Conservation (phyloP, 2,329 filamentous ascomycete genomes). For the Fusarium miscanthi region DNA sequence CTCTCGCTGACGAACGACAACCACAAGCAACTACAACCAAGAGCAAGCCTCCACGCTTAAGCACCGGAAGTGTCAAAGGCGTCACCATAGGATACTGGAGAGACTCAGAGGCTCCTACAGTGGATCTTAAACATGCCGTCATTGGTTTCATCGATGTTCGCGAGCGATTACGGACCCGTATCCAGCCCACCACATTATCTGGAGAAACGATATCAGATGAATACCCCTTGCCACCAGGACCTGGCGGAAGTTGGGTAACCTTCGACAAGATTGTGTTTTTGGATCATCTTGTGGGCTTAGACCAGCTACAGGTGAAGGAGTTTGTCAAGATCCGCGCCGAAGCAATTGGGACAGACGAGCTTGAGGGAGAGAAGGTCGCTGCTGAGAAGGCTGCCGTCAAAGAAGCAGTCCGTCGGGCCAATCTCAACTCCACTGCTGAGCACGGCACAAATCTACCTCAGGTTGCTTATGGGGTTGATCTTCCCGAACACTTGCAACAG, state of each 20-base stretch:
- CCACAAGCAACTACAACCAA: conserved; percentile 37
- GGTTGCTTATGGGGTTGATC: conserved; percentile 63
- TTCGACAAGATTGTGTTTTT: conserved; percentile 71
- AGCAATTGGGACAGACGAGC: conserved; percentile 52
- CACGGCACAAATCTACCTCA: conserved; percentile 54
- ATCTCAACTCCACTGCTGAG: conserved; percentile 57
- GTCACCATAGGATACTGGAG: conserved; percentile 70
- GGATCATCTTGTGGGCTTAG: conserved; percentile 64
- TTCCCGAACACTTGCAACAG: conserved; percentile 57
- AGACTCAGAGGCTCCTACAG: conserved; percentile 63
- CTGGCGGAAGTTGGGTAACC: conserved; percentile 72
- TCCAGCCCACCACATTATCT: conserved; percentile 61
- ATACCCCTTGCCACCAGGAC: conserved; percentile 65
- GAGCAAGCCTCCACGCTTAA: conserved; percentile 46
- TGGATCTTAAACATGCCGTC: conserved; percentile 65
- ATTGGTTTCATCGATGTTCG: conserved; percentile 72
- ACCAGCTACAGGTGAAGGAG: conserved; percentile 70
- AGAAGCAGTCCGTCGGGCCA: conserved; percentile 59
- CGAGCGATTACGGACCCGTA: conserved; percentile 69
- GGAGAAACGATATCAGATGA: conserved; percentile 60
- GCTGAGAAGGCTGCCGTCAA: conserved; percentile 58
- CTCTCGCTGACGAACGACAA: conserved; percentile 48
- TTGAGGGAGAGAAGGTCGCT: conserved; percentile 52
- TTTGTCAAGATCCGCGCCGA: conserved; percentile 67
- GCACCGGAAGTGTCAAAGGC: conserved; percentile 54